These are phyloP conservation scores for Zymoseptoria crescenta DNA, from an alignment of 2,329 filamentous ascomycete species.

Conservation along the genomic window DNA sequence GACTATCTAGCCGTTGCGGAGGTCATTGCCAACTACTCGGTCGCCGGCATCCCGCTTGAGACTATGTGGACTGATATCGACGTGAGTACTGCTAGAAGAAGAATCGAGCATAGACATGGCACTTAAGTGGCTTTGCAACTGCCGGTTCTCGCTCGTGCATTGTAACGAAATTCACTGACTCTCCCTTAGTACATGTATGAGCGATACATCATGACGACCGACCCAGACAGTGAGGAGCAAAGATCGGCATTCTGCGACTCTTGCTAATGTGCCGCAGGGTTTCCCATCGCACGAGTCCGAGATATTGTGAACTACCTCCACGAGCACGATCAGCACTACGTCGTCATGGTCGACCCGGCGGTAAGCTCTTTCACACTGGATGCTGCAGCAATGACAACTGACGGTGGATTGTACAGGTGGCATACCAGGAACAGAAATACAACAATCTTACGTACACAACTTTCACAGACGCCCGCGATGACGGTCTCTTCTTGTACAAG, in stretches of 20 bases:
- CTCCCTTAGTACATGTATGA: conserved; percentile 25
- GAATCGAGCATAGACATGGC: neutral
- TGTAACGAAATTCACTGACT: neutral
- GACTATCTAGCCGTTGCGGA: conserved; percentile 40
- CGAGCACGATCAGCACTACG: conserved; percentile 26
- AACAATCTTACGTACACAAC: conserved; percentile 35
- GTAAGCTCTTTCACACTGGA: conserved; percentile 23
- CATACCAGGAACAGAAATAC: conserved; percentile 29
- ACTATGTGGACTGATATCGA: conserved; percentile 59
- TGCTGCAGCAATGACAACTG: neutral
- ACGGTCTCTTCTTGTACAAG: conserved; percentile 48
- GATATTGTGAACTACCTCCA: conserved; percentile 53
- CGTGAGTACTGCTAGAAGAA: neutral
- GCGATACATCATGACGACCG: conserved; percentile 55
- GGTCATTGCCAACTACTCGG: conserved; percentile 57
- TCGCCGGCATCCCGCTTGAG: conserved; percentile 58
- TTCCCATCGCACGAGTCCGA: conserved; percentile 53
- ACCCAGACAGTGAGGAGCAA: conserved; percentile 42
- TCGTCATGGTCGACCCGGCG: conserved; percentile 68
- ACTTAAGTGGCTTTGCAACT: too few species aligned
- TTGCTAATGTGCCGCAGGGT: conserved; percentile 63
- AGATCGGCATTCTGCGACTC: conserved; percentile 39
- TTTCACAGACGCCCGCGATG: conserved; percentile 54
- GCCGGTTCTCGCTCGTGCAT: too few species aligned
- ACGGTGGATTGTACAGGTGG: conserved; percentile 6